Percentiles rank a stretch among this genome's conserved stretches.
phyloP scores from a whole-genome alignment of 139 green algal genomes.

The Spirogloea muscicola region DNA sequence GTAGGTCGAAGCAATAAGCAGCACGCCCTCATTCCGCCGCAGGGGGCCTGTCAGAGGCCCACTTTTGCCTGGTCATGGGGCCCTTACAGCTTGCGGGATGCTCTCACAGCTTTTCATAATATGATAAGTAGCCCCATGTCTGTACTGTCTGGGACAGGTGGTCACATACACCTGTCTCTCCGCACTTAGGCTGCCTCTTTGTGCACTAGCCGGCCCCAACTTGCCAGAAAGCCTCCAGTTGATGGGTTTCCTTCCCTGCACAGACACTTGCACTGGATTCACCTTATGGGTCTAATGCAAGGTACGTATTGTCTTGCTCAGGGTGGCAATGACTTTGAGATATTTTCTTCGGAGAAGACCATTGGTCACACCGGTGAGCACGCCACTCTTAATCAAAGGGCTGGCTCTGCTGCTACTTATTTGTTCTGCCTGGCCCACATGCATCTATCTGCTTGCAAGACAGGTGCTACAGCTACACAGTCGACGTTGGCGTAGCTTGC shows the following conservation, averaged over 20 bases:
- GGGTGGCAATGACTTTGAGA: constrained; percentile 98
- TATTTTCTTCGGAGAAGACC: constrained; percentile 81
- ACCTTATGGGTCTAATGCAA: not conserved
- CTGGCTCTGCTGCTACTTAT: not conserved
- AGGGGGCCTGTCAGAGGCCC: not conserved
- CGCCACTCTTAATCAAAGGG: not conserved
- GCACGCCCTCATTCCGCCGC: not conserved
- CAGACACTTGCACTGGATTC: not conserved
- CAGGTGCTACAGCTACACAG: too few relatives aligned
- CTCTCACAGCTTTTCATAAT: not conserved
- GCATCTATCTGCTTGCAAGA: not conserved
- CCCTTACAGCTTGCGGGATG: not conserved
- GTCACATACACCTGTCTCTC: too few relatives aligned
- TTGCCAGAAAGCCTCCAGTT: too few relatives aligned
- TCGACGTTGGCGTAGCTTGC: too few relatives aligned
- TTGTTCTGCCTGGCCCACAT: not conserved
- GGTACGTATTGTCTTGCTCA: constrained; percentile 49
- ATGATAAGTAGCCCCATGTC: not conserved
- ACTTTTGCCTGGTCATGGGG: constrained; percentile 1
- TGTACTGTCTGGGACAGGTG: not conserved
- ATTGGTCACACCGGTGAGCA: constrained; percentile 80
- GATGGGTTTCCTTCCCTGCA: too few relatives aligned
- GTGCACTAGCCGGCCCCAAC: too few relatives aligned
- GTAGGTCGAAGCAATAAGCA: constrained; percentile 28
- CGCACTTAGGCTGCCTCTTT: too few relatives aligned